Base-by-base conservation (phyloP, 805 yeast species). In the Myxozyma kluyveri region DNA sequence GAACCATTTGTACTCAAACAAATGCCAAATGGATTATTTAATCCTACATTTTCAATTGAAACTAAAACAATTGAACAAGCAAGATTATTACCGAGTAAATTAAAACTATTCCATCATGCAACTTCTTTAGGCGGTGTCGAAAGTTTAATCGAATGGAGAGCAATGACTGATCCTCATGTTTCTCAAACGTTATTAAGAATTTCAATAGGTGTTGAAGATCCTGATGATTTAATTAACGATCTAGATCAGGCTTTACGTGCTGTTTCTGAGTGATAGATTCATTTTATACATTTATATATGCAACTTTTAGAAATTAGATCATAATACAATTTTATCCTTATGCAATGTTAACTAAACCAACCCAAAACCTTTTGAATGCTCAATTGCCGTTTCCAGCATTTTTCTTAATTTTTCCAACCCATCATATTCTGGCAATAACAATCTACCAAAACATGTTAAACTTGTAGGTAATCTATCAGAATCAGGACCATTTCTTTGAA, bases 91-190 rank as follows among this genome's bases (percentile, higher is more conserved):
- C 95, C 96, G 5, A 72, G 83, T 2, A 77, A 73, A 53, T 71
- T 88, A 53, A 77, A 80, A 60, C 79, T 78, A 57, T 88, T 89
- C 72, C 84, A 83, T 61, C 98, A 90, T 69, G 96, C 96, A 3
- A 89, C 96, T 0, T 88, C 96, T 1, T 73, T 91, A 24, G 97
- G 97, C 36, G 96, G 97, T 21, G 87, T 86, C 12, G 97, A 91
- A 69, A 84, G 95, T 42, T 72, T 89, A 63, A 81, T 90, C 51
- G 97, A 90, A 69, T 88, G 96, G 96, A 80, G 96, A 65, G 83
- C 88, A 0, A 64, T 90, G 70, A 77, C 84, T 22, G 91, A 88
- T 64, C 65, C 77, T 1, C 59, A 69, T 3, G 84, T 82, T 12
- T 72, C 77, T 19, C 76, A 78, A 21, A 76, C 78, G 0, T 67